Conservation (phyloP, 169 alveolate genomes). For the Cryptosporidium parvum region DNA sequence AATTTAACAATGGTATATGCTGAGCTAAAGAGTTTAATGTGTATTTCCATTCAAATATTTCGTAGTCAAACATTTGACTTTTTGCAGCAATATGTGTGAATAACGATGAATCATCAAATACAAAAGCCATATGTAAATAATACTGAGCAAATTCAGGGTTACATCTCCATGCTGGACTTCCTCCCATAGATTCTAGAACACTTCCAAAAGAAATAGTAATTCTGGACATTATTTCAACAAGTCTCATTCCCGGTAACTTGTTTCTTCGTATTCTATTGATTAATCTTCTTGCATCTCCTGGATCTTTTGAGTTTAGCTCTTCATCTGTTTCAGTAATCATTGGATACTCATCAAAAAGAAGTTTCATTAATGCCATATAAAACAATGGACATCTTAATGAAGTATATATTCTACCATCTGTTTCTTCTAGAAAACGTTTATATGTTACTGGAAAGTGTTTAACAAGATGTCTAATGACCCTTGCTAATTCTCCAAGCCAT, state of each 20-base stretch:
- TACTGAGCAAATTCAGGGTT: constrained; percentile 42
- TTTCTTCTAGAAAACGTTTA: constrained; percentile 30
- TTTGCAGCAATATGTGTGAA: constrained; percentile 40
- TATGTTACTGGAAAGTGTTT: constrained; percentile 36
- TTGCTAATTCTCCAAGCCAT: constrained; percentile 20
- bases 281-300: constrained; percentile 74
- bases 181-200: constrained; percentile 34
- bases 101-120: constrained; percentile 47
- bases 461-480: constrained; percentile 7
- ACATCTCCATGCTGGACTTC: constrained; percentile 59
- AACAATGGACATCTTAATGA: constrained; percentile 39
- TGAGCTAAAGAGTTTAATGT: constrained; percentile 58
- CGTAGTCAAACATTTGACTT: constrained; percentile 60
- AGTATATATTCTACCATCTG: constrained; percentile 13
- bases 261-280: constrained; percentile 58
- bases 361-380: constrained; percentile 59
- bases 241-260: constrained; percentile 37
- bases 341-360: constrained; percentile 68
- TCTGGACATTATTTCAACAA: constrained; percentile 46
- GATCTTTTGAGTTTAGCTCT: constrained; percentile 59
- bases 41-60: constrained; percentile 63
- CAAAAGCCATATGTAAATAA: constrained; percentile 69
- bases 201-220: neutral
- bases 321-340: constrained; percentile 38
- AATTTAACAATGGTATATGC: constrained; percentile 59